Evolutionary conservation across 768 basidiomycete genomes (phyloP).

Genomic region (Suillus spraguei): DNA sequence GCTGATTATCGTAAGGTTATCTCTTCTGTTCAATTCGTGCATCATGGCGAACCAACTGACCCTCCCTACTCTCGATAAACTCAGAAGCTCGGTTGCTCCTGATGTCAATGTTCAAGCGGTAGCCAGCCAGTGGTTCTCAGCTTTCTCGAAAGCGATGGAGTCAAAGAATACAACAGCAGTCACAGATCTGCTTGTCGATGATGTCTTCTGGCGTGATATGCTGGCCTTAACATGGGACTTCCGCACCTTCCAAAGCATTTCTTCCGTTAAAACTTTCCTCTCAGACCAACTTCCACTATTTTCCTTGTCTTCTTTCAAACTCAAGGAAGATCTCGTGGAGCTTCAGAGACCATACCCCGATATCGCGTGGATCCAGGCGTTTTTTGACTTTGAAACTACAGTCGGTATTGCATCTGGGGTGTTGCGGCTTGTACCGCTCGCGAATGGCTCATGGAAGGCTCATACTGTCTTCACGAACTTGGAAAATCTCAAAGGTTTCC

Average conservation of each 20-base stretch:
- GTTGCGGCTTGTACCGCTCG: slow-evolving; percentile 47
- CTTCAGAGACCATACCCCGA: slow-evolving; percentile 37
- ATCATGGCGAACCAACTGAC: slow-evolving; percentile 2
- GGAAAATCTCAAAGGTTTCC: slow-evolving; percentile 50
- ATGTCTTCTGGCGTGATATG: slow-evolving; percentile 59
- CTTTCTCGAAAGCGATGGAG: slow-evolving; percentile 37
- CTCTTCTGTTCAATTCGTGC: background rate
- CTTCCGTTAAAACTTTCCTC: slow-evolving; percentile 46
- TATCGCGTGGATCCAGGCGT: slow-evolving; percentile 44
- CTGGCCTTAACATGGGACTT: slow-evolving; percentile 68
- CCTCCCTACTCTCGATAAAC: slow-evolving; percentile 28
- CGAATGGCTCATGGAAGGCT: slow-evolving; percentile 48
- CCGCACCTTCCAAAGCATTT: slow-evolving; percentile 52
- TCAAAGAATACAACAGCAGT: slow-evolving; percentile 38
- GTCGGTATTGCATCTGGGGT: slow-evolving; percentile 44
- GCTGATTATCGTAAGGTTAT: background rate
- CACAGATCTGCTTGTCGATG: slow-evolving; percentile 34
- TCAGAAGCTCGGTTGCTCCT: slow-evolving; percentile 27
- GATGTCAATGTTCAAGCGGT: slow-evolving; percentile 39
- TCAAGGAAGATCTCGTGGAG: slow-evolving; percentile 21
- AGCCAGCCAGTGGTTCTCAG: slow-evolving; percentile 44
- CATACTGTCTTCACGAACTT: slow-evolving; percentile 52
- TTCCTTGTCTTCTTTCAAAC: slow-evolving; percentile 25
- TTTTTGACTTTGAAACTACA: slow-evolving; percentile 46
- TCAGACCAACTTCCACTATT: slow-evolving; percentile 41